Conservation (phyloP, 495 filamentous ascomycete genomes). For the Penicillium pancosmium region DNA sequence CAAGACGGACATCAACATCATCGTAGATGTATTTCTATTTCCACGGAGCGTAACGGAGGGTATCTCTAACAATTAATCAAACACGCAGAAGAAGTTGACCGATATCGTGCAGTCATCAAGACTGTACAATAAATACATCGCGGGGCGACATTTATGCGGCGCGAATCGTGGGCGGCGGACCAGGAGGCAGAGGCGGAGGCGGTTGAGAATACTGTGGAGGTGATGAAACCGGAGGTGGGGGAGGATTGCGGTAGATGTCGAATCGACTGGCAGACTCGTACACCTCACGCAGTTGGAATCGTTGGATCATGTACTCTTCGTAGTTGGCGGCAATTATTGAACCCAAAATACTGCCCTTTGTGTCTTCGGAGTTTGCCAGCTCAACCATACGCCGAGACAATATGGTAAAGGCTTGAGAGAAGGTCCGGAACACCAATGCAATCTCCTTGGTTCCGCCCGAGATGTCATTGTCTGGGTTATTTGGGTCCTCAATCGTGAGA, state of each 20-base stretch:
- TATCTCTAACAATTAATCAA: slow-evolving; percentile 19
- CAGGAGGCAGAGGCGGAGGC: slow-evolving; percentile 22
- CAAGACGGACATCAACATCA: not conserved
- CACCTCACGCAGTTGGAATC: slow-evolving; percentile 52
- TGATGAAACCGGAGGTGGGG: slow-evolving; percentile 36
- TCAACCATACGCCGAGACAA: slow-evolving; percentile 61
- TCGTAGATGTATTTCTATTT: not conserved
- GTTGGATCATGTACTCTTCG: slow-evolving; percentile 64
- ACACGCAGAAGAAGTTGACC: not conserved
- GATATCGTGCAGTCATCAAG: not conserved
- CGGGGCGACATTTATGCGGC: not conserved
- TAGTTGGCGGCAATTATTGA: slow-evolving; percentile 74
- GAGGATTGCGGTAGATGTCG: slow-evolving; percentile 32
- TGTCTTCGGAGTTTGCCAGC: slow-evolving; percentile 4
- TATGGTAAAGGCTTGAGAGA: slow-evolving; percentile 60
- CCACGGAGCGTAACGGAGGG: slow-evolving; percentile 8
- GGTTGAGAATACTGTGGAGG: slow-evolving; percentile 25
- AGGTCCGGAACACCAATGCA: slow-evolving; percentile 59
- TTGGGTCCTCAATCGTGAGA: slow-evolving; percentile 86
- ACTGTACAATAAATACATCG: not conserved
- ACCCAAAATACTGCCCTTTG: slow-evolving; percentile 60
- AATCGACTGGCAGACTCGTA: slow-evolving; percentile 47
- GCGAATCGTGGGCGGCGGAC: slow-evolving; percentile 25
- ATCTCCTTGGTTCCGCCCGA: slow-evolving; percentile 76
- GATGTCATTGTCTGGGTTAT: slow-evolving; percentile 81